Percentiles rank a stretch among this genome's conserved stretches.
phyloP scores from a whole-genome alignment of 2,329 filamentous ascomycete species.

The Davidsoniella virescens region DNA sequence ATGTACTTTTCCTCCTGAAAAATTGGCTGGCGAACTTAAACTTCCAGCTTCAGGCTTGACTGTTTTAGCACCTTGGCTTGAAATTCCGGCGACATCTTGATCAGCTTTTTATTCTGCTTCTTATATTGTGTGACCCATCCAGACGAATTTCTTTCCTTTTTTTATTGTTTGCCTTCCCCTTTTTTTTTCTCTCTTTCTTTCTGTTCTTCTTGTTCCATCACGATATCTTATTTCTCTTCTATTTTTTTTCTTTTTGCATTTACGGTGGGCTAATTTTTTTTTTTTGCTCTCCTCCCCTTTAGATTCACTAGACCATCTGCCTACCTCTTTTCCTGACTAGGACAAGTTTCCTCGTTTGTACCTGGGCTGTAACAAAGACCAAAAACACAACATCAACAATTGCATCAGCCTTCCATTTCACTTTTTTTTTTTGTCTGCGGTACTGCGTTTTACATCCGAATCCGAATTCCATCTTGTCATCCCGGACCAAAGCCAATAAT shows the following conservation, averaged over 20 bases:
- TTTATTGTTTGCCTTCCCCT: background rate
- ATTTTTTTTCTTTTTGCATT: background rate
- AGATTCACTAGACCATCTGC: too few relatives aligned
- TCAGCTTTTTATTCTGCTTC: background rate
- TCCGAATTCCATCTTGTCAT: too few relatives aligned
- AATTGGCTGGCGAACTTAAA: background rate
- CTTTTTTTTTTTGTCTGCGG: too few relatives aligned
- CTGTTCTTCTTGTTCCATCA: background rate
- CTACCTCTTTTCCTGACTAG: too few relatives aligned
- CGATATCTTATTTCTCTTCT: background rate
- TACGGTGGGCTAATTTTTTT: too few relatives aligned
- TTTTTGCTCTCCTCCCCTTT: too few relatives aligned
- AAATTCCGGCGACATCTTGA: background rate
- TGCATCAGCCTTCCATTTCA: background rate
- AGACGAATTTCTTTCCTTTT: background rate
- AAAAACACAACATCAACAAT: too few relatives aligned
- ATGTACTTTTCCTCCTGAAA: background rate
- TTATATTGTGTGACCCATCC: background rate
- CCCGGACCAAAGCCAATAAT: too few relatives aligned
- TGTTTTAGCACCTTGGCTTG: background rate
- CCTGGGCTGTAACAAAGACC: too few relatives aligned
- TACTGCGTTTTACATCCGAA: too few relatives aligned
- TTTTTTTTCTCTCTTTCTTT: background rate
- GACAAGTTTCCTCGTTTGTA: too few relatives aligned
- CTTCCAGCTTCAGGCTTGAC: background rate